Conservation (phyloP, 495 filamentous ascomycete genomes). For the Aspergillus sclerotioniger region DNA sequence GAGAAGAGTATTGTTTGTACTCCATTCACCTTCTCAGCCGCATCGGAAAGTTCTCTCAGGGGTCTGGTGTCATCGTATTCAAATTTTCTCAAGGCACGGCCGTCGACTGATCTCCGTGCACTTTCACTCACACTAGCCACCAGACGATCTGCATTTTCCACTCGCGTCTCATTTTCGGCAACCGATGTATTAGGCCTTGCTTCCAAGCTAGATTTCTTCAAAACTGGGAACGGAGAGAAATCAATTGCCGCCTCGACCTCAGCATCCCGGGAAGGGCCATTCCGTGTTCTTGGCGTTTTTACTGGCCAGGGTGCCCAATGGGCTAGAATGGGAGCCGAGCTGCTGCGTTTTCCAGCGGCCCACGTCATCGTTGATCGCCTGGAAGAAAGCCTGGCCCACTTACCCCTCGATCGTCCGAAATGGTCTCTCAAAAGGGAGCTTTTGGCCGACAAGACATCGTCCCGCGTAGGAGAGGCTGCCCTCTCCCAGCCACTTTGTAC, state of each 20-base stretch:
- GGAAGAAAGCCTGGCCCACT: background rate
- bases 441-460: slow-evolving; percentile 12
- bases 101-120: no score
- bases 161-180: no score
- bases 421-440: slow-evolving; percentile 28
- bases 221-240: background rate
- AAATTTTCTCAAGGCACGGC: no score
- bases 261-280: background rate
- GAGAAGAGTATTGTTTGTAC: background rate
- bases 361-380: background rate
- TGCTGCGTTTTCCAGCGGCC: slow-evolving; percentile 29
- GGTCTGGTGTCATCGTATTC: no score
- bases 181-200: no score
- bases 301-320: slow-evolving; percentile 73
- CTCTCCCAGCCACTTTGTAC: slow-evolving; percentile 48
- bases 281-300: slow-evolving; percentile 30
- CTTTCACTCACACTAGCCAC: no score
- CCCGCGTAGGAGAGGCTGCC: slow-evolving; percentile 27
- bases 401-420: slow-evolving; percentile 14
- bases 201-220: no score
- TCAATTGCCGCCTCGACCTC: no score
- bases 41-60: background rate
- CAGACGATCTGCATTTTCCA: no score
- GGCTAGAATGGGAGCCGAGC: slow-evolving; percentile 53
- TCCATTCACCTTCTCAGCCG: background rate